phyloP scores from a whole-genome alignment of 1,139 yeast genomes.

The Zygoascus sp. region DNA sequence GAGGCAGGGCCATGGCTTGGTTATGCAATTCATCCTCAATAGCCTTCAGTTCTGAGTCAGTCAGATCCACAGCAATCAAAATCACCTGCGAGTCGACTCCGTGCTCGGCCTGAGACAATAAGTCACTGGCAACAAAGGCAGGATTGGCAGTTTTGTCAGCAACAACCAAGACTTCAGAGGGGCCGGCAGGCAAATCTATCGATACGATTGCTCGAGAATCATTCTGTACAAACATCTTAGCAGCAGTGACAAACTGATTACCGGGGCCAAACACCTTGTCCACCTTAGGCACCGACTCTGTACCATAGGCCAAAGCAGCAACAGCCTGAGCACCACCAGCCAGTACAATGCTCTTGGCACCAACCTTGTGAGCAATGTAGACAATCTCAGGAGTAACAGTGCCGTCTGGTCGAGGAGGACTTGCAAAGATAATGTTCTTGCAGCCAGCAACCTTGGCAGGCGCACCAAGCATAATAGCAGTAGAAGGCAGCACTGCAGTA shows the following conservation, averaged over 20 bases:
- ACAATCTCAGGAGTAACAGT: constrained; percentile 95
- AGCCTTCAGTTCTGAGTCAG: constrained; percentile 52
- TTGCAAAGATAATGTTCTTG: constrained; percentile 85
- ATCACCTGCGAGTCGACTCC: constrained; percentile 98
- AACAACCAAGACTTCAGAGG: constrained; percentile 91
- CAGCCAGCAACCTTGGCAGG: constrained; percentile 99
- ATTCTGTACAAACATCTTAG: constrained; percentile 94
- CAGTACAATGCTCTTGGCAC: constrained; percentile 81
- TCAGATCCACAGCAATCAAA: constrained; percentile 73
- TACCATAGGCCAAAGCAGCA: constrained; percentile 98
- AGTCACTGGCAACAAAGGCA: constrained; percentile 91
- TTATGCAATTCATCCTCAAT: constrained; percentile 76
- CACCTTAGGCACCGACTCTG: constrained; percentile 84
- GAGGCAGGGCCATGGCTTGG: constrained; percentile 84
- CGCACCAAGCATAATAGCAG: constrained; percentile 96
- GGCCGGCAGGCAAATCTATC: constrained; percentile 99
- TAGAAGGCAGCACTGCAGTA: constrained; percentile 95
- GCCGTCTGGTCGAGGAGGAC: constrained; percentile 97
- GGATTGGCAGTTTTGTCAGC: constrained; percentile 87
- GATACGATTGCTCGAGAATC: constrained; percentile 93
- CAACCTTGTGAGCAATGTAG: constrained; percentile 92
- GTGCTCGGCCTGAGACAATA: constrained; percentile 97
- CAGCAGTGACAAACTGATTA: constrained; percentile 98
- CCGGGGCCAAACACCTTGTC: constrained; percentile 99
- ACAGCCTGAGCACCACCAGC: constrained; percentile 99